phyloP scores from a whole-genome alignment of 352 stramenopile genomes.

The Elongisporangium undulatum region DNA sequence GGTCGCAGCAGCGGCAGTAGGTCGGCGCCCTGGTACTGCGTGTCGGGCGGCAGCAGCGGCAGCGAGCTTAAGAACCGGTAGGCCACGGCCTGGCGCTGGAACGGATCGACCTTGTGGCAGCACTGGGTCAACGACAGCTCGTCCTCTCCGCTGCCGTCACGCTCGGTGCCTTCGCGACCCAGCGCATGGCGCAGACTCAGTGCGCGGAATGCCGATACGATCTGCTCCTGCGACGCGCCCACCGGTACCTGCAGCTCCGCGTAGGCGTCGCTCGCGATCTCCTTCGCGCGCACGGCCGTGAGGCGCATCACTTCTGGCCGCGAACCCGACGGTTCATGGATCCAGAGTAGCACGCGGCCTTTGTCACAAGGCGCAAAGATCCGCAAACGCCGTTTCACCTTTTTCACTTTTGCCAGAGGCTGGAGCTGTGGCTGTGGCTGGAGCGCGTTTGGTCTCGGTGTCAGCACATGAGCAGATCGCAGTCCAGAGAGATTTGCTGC shows the following conservation, averaged over 20 bases:
- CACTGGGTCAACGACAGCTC: conserved; percentile 1
- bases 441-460: too few species aligned
- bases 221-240: conserved; percentile 39
- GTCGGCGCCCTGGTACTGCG: conserved; percentile 22
- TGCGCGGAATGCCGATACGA: conserved; percentile 40
- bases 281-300: conserved; percentile 12
- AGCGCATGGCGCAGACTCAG: conserved; percentile 42
- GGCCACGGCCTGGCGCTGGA: conserved; percentile 56
- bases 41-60: conserved; percentile 31
- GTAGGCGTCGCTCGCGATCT: conserved; percentile 38
- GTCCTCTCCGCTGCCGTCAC: conserved; percentile 5
- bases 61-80: conserved; percentile 63
- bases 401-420: too few species aligned
- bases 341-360: neutral
- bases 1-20: conserved; percentile 41
- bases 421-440: too few species aligned
- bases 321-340: conserved; percentile 13
- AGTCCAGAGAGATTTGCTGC: too few species aligned
- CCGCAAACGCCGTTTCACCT: too few species aligned
- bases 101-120: conserved; percentile 20
- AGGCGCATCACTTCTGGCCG: neutral
- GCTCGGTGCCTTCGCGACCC: neutral
- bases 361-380: neutral
- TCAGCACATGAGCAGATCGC: too few species aligned
- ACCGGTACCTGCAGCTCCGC: conserved; percentile 52